Conservation (phyloP, 2,329 filamentous ascomycete species). For the Fusarium sublunatum region DNA sequence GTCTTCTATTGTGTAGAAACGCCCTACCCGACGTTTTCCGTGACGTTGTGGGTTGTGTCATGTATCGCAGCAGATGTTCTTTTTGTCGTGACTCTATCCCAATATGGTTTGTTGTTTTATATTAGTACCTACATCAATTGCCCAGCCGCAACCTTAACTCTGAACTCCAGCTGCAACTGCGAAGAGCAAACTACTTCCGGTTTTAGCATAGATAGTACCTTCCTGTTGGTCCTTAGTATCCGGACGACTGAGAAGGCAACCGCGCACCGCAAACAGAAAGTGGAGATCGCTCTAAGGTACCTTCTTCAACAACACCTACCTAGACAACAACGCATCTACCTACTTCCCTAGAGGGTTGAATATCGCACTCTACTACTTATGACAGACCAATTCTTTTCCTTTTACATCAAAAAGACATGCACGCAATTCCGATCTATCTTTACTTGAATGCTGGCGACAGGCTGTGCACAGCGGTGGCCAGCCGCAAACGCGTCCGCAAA, state of each 20-base stretch:
- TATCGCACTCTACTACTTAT: too few relatives aligned
- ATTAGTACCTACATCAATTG: background rate
- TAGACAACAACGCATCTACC: background rate
- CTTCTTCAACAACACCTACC: background rate
- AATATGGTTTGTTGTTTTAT: background rate
- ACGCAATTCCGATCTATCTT: background rate
- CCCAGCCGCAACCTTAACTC: constrained; percentile 10
- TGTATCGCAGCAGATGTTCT: constrained; percentile 10
- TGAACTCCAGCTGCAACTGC: background rate
- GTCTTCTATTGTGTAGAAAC: background rate
- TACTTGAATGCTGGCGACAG: background rate
- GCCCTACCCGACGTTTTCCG: constrained; percentile 3
- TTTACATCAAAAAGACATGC: too few relatives aligned
- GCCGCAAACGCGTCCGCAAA: constrained; percentile 40
- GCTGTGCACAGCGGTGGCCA: background rate
- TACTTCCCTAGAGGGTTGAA: background rate
- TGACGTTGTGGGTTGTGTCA: constrained; percentile 1
- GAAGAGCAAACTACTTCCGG: background rate
- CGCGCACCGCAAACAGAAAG: constrained; percentile 20
- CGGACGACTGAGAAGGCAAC: constrained; percentile 1
- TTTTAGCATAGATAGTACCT: background rate
- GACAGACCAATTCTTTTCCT: background rate
- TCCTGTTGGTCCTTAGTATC: background rate
- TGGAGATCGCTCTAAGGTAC: constrained; percentile 4
- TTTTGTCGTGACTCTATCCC: background rate